phyloP scores from a whole-genome alignment of 305 asterid species.

The Rubia balearica region DNA sequence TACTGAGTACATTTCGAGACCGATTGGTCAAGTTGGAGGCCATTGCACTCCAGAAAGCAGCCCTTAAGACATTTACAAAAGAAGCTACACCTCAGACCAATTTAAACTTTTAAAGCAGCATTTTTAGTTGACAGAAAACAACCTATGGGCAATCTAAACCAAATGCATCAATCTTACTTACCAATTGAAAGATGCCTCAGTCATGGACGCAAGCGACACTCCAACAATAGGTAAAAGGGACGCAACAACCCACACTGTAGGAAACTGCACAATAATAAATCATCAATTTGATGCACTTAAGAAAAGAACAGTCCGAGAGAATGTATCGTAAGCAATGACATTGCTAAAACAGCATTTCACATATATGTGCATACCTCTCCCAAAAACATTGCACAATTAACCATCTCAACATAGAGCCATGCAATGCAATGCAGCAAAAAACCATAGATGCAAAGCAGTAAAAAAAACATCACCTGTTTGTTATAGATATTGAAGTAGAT shows the following conservation, averaged over 20 bases:
- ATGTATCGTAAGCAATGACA: background rate
- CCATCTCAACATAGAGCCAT: constrained; percentile 1
- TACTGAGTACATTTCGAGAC: constrained; percentile 94
- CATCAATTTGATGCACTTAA: background rate
- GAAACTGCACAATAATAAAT: constrained; percentile 37
- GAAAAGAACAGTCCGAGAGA: background rate
- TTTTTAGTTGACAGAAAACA: background rate
- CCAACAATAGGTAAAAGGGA: constrained; percentile 90
- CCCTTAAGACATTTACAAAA: constrained; percentile 36
- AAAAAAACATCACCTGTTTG: constrained; percentile 56
- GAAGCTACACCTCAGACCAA: constrained; percentile 8
- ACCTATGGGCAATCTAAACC: background rate
- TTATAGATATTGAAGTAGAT: constrained; percentile 95
- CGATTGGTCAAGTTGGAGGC: constrained; percentile 97
- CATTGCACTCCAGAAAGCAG: constrained; percentile 94
- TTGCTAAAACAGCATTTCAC: background rate
- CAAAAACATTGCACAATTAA: constrained; percentile 52
- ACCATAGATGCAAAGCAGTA: background rate
- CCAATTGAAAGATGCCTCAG: constrained; percentile 92
- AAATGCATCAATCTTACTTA: constrained; percentile 23
- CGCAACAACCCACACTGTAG: constrained; percentile 69
- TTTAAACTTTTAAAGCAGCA: background rate
- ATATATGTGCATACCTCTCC: constrained; percentile 58
- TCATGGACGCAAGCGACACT: constrained; percentile 80
- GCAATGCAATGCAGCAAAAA: background rate